Evolutionary conservation across 345 rosid species (phyloP).

Genomic region (Salix dunnii): DNA sequence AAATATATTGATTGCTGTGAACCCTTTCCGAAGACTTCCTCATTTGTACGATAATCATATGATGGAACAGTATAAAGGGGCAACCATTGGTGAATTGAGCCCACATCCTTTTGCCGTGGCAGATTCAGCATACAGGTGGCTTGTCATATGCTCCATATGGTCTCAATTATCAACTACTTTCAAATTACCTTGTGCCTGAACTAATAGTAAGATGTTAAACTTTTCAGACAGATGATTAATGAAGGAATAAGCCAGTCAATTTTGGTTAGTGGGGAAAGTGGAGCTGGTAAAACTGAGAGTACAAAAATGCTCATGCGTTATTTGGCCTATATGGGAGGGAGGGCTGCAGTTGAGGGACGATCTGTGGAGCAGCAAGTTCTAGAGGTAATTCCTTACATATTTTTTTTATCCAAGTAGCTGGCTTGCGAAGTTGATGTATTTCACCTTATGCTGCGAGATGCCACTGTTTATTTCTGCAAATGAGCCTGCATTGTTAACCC

Average conservation of each 20-base stretch:
- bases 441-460: constrained; percentile 1
- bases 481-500: constrained; percentile 5
- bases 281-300: constrained; percentile 98
- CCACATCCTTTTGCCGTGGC: constrained; percentile 99
- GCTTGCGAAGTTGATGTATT: constrained; percentile 9
- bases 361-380: constrained; percentile 95
- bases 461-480: not conserved
- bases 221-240: constrained; percentile 75
- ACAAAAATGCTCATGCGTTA: constrained; percentile 94
- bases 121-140: constrained; percentile 92
- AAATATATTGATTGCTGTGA: constrained; percentile 91
- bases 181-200: not conserved
- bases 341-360: constrained; percentile 79
- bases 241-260: constrained; percentile 88
- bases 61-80: constrained; percentile 96
- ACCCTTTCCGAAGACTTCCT: constrained; percentile 87
- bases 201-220: not conserved
- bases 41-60: constrained; percentile 85
- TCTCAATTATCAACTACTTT: constrained; percentile 12
- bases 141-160: constrained; percentile 2
- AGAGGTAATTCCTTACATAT: constrained; percentile 49
- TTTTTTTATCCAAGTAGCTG: constrained; percentile 8
- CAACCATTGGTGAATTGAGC: constrained; percentile 83
- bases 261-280: constrained; percentile 98
- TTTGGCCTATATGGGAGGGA: constrained; percentile 98